Evolutionary conservation across 495 filamentous ascomycete species (phyloP).

Genomic region (Clavariopsis aquatica): DNA sequence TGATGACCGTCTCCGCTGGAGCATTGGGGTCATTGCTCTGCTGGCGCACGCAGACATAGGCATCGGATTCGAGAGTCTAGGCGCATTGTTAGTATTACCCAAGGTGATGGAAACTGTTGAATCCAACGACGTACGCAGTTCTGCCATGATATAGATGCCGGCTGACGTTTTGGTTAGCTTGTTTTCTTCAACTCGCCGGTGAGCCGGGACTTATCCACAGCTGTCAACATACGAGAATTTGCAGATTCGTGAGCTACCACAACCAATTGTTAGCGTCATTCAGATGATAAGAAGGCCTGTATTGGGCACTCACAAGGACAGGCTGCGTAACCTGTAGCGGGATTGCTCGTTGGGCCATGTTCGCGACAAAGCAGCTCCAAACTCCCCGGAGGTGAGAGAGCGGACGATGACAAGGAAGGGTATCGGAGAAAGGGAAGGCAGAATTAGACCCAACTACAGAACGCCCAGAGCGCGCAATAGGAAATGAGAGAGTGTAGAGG

Average conservation of each 20-base stretch:
- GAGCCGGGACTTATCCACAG: constrained; percentile 1
- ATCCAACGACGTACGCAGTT: constrained; percentile 72
- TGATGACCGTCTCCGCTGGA: constrained; percentile 90
- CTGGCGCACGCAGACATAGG: constrained; percentile 93
- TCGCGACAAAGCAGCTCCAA: constrained; percentile 38
- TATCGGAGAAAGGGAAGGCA: constrained; percentile 23
- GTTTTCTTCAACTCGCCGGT: not conserved
- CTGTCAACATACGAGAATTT: constrained; percentile 69
- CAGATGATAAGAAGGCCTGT: not conserved
- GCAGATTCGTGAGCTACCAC: constrained; percentile 69
- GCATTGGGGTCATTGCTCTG: constrained; percentile 71
- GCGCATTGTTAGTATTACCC: constrained; percentile 8
- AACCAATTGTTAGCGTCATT: constrained; percentile 15
- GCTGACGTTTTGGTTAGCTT: constrained; percentile 49
- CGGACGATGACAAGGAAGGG: constrained; percentile 12
- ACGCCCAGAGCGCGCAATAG: constrained; percentile 32
- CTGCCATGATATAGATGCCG: constrained; percentile 89
- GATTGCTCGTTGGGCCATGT: constrained; percentile 37
- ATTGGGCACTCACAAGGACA: constrained; percentile 20
- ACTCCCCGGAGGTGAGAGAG: constrained; percentile 31
- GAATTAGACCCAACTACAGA: constrained; percentile 33
- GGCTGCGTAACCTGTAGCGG: constrained; percentile 33
- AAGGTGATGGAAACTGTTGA: not conserved
- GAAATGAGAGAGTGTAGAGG: constrained; percentile 31
- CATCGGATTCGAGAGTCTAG: constrained; percentile 95